Evolutionary conservation across 164 flowering plant species (phyloP).

Genomic region (Vitis labrusca): DNA sequence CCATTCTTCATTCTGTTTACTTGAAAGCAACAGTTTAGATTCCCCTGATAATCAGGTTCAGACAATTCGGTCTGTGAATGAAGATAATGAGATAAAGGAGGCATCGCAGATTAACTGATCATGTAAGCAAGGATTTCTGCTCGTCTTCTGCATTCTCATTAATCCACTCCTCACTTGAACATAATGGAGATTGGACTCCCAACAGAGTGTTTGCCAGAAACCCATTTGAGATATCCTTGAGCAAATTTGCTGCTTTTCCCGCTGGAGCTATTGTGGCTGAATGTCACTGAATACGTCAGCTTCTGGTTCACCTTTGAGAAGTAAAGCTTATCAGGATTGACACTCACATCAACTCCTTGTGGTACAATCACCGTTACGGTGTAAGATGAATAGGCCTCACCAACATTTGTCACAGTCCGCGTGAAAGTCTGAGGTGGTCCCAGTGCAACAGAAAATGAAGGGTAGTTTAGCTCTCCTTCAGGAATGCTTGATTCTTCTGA

Average conservation of each 20-base stretch:
- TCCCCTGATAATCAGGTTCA: too few relatives aligned
- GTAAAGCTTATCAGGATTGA: slow-evolving; percentile 25
- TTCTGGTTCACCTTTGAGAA: slow-evolving; percentile 34
- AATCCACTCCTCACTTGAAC: slow-evolving; percentile 7
- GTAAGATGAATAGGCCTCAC: slow-evolving; percentile 30
- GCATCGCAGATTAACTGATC: too few relatives aligned
- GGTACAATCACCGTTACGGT: slow-evolving; percentile 20
- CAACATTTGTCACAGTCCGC: slow-evolving; percentile 50
- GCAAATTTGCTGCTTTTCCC: neutral
- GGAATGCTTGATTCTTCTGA: slow-evolving; percentile 18
- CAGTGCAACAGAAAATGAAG: slow-evolving; percentile 31
- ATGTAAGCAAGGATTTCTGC: too few relatives aligned
- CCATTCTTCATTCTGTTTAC: too few relatives aligned
- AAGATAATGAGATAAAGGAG: too few relatives aligned
- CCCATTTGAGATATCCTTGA: slow-evolving; percentile 35
- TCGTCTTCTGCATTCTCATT: too few relatives aligned
- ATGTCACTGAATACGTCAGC: slow-evolving; percentile 26
- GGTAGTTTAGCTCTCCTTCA: slow-evolving; percentile 44
- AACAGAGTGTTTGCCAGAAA: slow-evolving; percentile 20
- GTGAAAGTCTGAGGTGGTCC: slow-evolving; percentile 26
- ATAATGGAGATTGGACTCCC: slow-evolving; percentile 26
- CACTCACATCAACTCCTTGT: slow-evolving; percentile 27
- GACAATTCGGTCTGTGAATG: too few relatives aligned
- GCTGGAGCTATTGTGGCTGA: slow-evolving; percentile 8
- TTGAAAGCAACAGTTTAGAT: too few relatives aligned